Conservation (phyloP, 1,284 basidiomycete species). For the Naganishia sp. region DNA sequence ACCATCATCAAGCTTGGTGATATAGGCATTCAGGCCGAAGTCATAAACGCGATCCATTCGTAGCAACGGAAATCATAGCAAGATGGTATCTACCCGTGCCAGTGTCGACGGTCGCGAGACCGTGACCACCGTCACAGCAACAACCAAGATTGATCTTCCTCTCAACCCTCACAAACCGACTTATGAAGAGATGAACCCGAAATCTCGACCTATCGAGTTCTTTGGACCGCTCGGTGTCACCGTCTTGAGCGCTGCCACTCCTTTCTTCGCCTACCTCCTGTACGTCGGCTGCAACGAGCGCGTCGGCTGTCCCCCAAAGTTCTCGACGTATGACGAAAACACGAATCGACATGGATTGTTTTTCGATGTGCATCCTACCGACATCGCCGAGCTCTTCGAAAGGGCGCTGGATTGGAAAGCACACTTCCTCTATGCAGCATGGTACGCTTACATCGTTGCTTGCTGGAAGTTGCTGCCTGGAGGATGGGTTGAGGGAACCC, state of each 20-base stretch:
- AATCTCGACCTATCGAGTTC: conserved; percentile 72
- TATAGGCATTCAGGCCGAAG: not conserved
- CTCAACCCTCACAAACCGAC: conserved; percentile 44
- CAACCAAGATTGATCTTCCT: conserved; percentile 48
- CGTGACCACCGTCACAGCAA: conserved; percentile 50
- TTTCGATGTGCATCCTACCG: conserved; percentile 14
- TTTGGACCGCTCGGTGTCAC: conserved; percentile 79
- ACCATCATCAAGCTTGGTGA: not conserved
- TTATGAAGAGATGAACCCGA: conserved; percentile 55
- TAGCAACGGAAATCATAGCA: not conserved
- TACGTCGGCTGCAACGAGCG: conserved; percentile 82
- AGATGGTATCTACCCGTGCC: conserved; percentile 14
- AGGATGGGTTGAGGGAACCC: conserved; percentile 76
- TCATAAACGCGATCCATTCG: not conserved
- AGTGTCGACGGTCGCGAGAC: conserved; percentile 11
- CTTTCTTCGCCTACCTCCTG: conserved; percentile 72
- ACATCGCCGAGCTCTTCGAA: conserved; percentile 56
- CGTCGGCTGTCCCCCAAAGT: conserved; percentile 69
- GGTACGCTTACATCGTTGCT: conserved; percentile 84
- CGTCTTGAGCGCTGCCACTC: conserved; percentile 71
- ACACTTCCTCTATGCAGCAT: conserved; percentile 72
- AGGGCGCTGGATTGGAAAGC: conserved; percentile 80
- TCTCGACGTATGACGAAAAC: conserved; percentile 35
- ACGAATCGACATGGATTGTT: conserved; percentile 15
- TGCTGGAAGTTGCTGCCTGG: conserved; percentile 86